A percentile compares a stretch with the other conserved stretches of the same genome.
Conservation (phyloP, 1,284 basidiomycete genomes). For the Leccinum subspadiceum region DNA sequence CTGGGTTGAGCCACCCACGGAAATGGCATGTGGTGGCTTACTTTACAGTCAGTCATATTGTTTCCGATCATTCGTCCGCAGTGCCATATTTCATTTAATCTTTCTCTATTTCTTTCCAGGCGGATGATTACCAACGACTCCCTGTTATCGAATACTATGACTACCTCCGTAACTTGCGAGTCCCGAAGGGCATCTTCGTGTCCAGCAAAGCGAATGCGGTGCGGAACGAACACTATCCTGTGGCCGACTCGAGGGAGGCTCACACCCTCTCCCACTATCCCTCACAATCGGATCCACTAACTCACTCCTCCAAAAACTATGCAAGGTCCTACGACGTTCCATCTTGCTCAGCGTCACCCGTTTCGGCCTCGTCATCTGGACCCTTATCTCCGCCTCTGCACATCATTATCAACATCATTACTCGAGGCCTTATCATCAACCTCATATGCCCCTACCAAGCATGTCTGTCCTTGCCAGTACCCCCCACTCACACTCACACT, state of each 20-base stretch:
- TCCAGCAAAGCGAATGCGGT: conserved; percentile 57
- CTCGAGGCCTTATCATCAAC: conserved; percentile 13
- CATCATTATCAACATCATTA: conserved; percentile 20
- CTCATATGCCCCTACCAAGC: conserved; percentile 23
- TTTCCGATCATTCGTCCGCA: conserved; percentile 8
- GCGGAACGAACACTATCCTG: conserved; percentile 42
- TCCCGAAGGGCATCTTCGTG: conserved; percentile 62
- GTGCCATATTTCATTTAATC: conserved; percentile 13
- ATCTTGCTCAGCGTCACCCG: conserved; percentile 39
- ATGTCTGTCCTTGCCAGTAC: conserved; percentile 20
- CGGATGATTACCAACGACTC: conserved; percentile 61
- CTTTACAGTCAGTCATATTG: conserved; percentile 54
- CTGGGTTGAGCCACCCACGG: conserved; percentile 51
- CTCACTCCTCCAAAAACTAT: conserved; percentile 12
- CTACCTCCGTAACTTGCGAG: conserved; percentile 59
- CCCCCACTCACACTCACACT: conserved; percentile 13
- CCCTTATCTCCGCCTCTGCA: conserved; percentile 25
- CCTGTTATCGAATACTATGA: conserved; percentile 70
- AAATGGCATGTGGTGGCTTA: conserved; percentile 82
- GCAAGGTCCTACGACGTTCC: conserved; percentile 28
- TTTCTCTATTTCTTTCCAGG: conserved; percentile 37
- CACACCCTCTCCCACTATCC: conserved; percentile 9
- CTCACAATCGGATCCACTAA: conserved; percentile 1
- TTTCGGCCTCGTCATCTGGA: conserved; percentile 38
- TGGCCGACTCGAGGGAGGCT: conserved; percentile 23